Conservation (phyloP, 768 basidiomycete genomes). For the button mushroom (Agaricus bisporus) region DNA sequence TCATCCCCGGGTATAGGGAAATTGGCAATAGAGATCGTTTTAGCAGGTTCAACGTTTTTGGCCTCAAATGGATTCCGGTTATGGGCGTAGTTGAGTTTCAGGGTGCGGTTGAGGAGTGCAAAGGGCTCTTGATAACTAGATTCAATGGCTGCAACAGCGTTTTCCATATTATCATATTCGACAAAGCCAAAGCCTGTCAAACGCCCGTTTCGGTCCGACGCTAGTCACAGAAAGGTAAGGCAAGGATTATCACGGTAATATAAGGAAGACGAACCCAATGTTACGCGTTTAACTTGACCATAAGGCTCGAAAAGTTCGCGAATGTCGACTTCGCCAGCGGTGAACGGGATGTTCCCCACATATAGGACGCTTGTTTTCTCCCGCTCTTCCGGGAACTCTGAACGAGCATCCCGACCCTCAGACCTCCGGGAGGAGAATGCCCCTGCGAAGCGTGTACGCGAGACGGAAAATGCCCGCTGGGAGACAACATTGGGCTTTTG, state of each 20-base stretch:
- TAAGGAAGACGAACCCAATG: conserved; percentile 31
- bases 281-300: conserved; percentile 32
- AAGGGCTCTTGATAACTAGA: conserved; percentile 38
- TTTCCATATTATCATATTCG: conserved; percentile 29
- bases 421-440: not conserved
- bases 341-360: conserved; percentile 51
- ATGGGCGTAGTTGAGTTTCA: conserved; percentile 34
- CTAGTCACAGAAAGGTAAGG: not conserved
- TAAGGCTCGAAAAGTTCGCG: conserved; percentile 34
- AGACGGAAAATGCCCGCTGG: conserved; percentile 20
- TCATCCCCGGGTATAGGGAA: conserved; percentile 18
- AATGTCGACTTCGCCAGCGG: conserved; percentile 32
- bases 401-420: too few relatives aligned
- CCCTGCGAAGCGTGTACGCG: conserved; percentile 4
- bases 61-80: too few relatives aligned
- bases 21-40: conserved; percentile 26
- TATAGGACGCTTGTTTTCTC: conserved; percentile 29
- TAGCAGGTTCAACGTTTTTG: conserved; percentile 13
- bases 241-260: too few relatives aligned
- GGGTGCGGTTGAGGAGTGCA: conserved; percentile 39
- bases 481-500: conserved; percentile 1
- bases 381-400: too few relatives aligned
- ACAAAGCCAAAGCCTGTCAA: conserved; percentile 41
- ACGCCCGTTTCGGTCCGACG: conserved; percentile 23
- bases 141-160: conserved; percentile 30